These are phyloP conservation scores for Penicillium rolfsii DNA, from an alignment of 2,329 filamentous ascomycete species.

Conservation along the genomic window DNA sequence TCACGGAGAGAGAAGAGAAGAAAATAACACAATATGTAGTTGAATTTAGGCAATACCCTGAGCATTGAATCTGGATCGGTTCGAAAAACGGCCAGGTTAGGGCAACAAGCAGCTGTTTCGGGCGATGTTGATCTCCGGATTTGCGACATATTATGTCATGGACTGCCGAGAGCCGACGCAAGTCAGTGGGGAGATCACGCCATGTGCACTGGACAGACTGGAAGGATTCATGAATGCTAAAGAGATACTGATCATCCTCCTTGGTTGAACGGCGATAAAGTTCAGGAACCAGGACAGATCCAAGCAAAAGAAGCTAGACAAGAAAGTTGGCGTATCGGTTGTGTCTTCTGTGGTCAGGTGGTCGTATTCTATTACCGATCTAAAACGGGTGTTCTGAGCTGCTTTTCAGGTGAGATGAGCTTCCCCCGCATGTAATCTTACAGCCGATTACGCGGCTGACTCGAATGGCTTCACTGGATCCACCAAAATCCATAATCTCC, in stretches of 20 bases:
- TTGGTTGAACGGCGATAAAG: not conserved
- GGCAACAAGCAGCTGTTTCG: conserved; percentile 7
- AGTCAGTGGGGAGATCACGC: conserved; percentile 17
- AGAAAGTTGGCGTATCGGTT: not conserved
- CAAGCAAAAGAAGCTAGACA: not conserved
- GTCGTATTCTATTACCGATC: not conserved
- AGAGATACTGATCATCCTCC: not conserved
- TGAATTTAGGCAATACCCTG: not conserved
- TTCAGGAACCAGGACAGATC: not conserved
- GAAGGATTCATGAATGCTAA: not conserved
- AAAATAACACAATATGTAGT: not conserved
- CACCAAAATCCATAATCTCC: conserved; percentile 1
- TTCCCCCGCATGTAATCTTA: conserved; percentile 24
- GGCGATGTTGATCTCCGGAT: conserved; percentile 15
- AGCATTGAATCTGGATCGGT: not conserved
- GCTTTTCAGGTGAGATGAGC: not conserved
- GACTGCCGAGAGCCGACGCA: conserved; percentile 24
- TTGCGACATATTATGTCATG: conserved; percentile 19
- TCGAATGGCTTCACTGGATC: not conserved
- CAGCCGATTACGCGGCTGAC: conserved; percentile 9
- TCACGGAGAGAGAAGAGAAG: conserved; percentile 2
- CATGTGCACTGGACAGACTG: conserved; percentile 6
- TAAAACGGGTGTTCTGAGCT: not conserved
- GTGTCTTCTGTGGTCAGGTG: not conserved
- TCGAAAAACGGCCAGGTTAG: not conserved